A percentile compares a stretch with the other conserved stretches of the same genome.
These are phyloP conservation scores for Claviceps citrina DNA, from an alignment of 2,329 filamentous ascomycete genomes.

Conservation along the genomic window DNA sequence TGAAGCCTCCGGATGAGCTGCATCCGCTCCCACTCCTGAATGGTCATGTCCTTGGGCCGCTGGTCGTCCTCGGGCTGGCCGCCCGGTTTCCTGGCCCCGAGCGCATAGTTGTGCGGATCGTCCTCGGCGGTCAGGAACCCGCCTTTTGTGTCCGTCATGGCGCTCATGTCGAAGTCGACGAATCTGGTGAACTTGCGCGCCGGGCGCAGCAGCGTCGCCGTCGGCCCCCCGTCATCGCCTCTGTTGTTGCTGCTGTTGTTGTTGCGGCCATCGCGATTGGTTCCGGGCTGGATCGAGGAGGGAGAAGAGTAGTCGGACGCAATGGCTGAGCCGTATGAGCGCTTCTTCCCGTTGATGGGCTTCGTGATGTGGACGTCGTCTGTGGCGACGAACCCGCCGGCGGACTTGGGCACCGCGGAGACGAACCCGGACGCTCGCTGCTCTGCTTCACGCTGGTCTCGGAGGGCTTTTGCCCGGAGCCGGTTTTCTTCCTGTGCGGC, in stretches of 20 bases:
- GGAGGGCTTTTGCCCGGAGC: conserved; percentile 74
- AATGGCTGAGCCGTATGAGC: conserved; percentile 50
- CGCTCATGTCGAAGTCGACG: conserved; percentile 94
- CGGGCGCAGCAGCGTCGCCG: conserved; percentile 57
- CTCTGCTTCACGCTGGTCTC: conserved; percentile 56
- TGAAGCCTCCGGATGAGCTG: conserved; percentile 60
- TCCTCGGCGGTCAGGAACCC: conserved; percentile 85
- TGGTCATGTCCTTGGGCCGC: conserved; percentile 75
- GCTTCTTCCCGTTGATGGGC: conserved; percentile 51
- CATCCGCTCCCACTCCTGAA: conserved; percentile 79
- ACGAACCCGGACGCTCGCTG: conserved; percentile 29
- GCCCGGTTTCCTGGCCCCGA: conserved; percentile 29
- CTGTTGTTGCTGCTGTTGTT: conserved; percentile 34
- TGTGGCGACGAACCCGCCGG: conserved; percentile 58
- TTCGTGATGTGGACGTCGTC: conserved; percentile 42
- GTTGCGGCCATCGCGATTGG: conserved; percentile 52
- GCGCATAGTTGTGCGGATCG: conserved; percentile 74
- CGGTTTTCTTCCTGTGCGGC: conserved; percentile 64
- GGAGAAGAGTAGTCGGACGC: background rate
- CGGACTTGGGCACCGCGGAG: conserved; percentile 30
- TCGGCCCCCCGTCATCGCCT: conserved; percentile 29
- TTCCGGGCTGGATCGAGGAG: conserved; percentile 31
- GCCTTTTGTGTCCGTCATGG: conserved; percentile 96
- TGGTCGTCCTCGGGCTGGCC: conserved; percentile 27
- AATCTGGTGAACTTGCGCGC: conserved; percentile 83